Conservation (phyloP, 345 rosid genomes). For the Passiflora organensis region DNA sequence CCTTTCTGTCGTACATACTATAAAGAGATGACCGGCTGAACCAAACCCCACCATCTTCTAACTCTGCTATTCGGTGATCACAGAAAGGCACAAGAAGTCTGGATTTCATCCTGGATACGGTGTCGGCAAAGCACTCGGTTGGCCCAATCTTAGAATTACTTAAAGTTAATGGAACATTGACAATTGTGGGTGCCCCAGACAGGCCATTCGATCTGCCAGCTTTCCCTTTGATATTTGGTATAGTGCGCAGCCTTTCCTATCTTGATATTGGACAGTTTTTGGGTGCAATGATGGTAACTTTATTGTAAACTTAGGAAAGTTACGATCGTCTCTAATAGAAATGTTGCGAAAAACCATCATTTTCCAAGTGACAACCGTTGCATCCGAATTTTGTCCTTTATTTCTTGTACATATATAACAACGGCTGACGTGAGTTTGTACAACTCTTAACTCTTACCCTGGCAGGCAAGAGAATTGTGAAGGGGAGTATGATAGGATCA, state of each 20-base stretch:
- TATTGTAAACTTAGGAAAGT: neutral
- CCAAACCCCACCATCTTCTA: too few relatives aligned
- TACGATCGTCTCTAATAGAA: neutral
- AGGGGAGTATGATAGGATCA: slow-evolving; percentile 52
- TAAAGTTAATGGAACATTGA: slow-evolving; percentile 46
- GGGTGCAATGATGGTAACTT: too few relatives aligned
- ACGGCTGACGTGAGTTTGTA: neutral
- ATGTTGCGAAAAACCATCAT: neutral
- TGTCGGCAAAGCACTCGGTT: slow-evolving; percentile 44
- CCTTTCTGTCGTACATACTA: too few relatives aligned
- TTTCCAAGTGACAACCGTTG: neutral
- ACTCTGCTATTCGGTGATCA: neutral
- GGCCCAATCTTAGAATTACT: slow-evolving; percentile 49
- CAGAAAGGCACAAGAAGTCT: slow-evolving; percentile 40
- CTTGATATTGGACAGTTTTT: neutral
- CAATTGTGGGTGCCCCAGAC: slow-evolving; percentile 44
- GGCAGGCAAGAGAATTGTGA: slow-evolving; percentile 45
- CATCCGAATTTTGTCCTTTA: neutral
- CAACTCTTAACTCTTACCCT: neutral
- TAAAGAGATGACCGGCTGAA: too few relatives aligned
- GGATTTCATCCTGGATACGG: slow-evolving; percentile 54
- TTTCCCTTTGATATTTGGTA: slow-evolving; percentile 59
- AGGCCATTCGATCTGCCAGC: slow-evolving; percentile 43
- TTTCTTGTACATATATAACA: neutral
- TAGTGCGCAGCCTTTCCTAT: neutral